A percentile compares a stretch with the other conserved stretches of the same genome.
phyloP scores from a whole-genome alignment of 352 stramenopile species.

The Pythium vanterpoolii region DNA sequence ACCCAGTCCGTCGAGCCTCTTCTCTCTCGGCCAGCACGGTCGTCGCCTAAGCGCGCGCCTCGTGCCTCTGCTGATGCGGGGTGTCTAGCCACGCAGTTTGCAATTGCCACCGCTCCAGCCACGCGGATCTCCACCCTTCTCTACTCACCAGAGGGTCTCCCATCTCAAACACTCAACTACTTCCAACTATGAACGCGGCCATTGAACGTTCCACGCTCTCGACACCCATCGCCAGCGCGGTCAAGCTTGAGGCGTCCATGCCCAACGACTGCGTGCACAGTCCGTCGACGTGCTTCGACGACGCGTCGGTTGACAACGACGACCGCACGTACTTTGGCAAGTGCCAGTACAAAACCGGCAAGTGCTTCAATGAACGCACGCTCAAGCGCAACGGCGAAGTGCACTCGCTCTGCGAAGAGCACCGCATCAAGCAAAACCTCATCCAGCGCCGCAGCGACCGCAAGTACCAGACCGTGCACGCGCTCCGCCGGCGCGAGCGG shows the following conservation, averaged over 20 bases:
- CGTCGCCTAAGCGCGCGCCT: no score
- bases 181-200: conserved; percentile 9
- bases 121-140: conserved; percentile 1
- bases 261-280: neutral
- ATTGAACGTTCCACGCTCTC: conserved; percentile 15
- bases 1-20: no score
- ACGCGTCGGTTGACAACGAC: conserved; percentile 3
- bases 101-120: neutral
- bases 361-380: conserved; percentile 85
- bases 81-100: no score
- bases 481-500: conserved; percentile 71
- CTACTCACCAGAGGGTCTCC: neutral
- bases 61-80: no score
- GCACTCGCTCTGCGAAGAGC: conserved; percentile 81
- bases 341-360: conserved; percentile 87
- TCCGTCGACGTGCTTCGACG: neutral
- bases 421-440: conserved; percentile 83
- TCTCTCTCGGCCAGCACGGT: no score
- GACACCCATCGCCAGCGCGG: conserved; percentile 13
- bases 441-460: conserved; percentile 81
- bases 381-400: conserved; percentile 81
- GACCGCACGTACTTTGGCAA: conserved; percentile 63
- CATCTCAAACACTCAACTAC: neutral
- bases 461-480: conserved; percentile 86
- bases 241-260: conserved; percentile 23